A percentile compares a stretch with the other conserved stretches of the same genome.
phyloP scores from a whole-genome alignment of 345 rosid genomes.

The Salix brachista region DNA sequence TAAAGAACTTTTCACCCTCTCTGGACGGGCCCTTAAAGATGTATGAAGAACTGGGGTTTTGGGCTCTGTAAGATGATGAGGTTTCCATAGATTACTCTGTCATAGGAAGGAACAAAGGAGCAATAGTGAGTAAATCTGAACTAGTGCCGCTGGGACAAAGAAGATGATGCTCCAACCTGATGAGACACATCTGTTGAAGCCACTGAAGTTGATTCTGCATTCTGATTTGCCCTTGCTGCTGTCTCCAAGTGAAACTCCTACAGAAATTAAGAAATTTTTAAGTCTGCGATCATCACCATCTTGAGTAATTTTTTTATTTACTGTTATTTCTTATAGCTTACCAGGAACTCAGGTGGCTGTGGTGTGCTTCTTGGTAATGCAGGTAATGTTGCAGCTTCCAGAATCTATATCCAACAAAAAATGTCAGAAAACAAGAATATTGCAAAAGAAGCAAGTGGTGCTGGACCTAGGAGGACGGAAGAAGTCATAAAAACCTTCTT shows the following conservation, averaged over 20 bases:
- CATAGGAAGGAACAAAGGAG: neutral
- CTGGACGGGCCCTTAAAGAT: slow-evolving; percentile 83
- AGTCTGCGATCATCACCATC: neutral
- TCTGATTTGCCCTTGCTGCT: slow-evolving; percentile 69
- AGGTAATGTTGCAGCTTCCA: slow-evolving; percentile 66
- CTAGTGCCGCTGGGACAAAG: neutral
- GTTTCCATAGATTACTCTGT: slow-evolving; percentile 58
- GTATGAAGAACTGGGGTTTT: slow-evolving; percentile 78
- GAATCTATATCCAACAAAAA: slow-evolving; percentile 41
- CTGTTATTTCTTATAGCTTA: slow-evolving; percentile 13
- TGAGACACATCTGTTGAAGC: slow-evolving; percentile 68
- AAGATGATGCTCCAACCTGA: slow-evolving; percentile 43
- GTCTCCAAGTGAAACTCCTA: slow-evolving; percentile 93
- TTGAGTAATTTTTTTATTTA: neutral
- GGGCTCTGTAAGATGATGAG: slow-evolving; percentile 69
- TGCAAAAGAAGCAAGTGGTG: neutral
- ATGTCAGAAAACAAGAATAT: neutral
- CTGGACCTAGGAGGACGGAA: neutral
- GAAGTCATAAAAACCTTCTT: slow-evolving; percentile 57
- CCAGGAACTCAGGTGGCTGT: slow-evolving; percentile 82
- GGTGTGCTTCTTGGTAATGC: slow-evolving; percentile 65
- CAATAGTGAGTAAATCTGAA: slow-evolving; percentile 3
- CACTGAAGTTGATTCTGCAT: slow-evolving; percentile 74
- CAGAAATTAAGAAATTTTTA: slow-evolving; percentile 9
- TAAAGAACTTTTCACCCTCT: slow-evolving; percentile 61